Evolutionary conservation across 139 green algal species (phyloP).

Genomic region (Coccomyxa sp.): DNA sequence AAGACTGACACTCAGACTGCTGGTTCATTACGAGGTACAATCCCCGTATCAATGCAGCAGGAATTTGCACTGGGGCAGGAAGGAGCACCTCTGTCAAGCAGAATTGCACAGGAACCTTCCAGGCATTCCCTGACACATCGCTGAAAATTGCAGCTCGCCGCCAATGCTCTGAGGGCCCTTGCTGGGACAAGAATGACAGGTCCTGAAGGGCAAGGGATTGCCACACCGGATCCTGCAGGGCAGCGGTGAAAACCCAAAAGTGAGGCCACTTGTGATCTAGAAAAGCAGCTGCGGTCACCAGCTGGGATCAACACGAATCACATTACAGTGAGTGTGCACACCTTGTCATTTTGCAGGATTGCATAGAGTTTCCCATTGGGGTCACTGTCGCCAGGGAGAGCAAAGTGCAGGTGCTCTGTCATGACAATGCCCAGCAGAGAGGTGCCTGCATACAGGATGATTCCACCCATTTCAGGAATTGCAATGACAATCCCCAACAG

Average conservation of each 20-base stretch:
- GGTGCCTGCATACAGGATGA: not conserved
- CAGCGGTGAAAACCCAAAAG: not conserved
- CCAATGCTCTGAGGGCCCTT: not conserved
- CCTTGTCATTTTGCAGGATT: not conserved
- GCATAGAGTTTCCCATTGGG: not conserved
- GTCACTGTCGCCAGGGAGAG: not conserved
- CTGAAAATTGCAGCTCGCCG: not conserved
- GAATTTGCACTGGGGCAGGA: not conserved
- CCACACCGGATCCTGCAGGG: not conserved
- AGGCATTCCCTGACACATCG: not conserved
- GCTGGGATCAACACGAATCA: too few relatives aligned
- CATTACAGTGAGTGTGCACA: not conserved
- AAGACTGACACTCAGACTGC: too few relatives aligned
- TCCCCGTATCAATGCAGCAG: not conserved
- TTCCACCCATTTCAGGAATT: too few relatives aligned
- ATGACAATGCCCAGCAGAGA: not conserved
- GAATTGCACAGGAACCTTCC: not conserved
- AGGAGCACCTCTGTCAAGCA: constrained; percentile 2
- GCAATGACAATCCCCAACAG: too few relatives aligned
- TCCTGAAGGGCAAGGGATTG: not conserved
- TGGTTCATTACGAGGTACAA: too few relatives aligned
- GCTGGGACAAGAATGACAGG: not conserved
- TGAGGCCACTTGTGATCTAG: too few relatives aligned
- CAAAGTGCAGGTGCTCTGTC: constrained; percentile 3
- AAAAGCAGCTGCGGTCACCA: too few relatives aligned